Conservation (phyloP, 106 monocot genomes). For the Dioscorea dumetorum region DNA sequence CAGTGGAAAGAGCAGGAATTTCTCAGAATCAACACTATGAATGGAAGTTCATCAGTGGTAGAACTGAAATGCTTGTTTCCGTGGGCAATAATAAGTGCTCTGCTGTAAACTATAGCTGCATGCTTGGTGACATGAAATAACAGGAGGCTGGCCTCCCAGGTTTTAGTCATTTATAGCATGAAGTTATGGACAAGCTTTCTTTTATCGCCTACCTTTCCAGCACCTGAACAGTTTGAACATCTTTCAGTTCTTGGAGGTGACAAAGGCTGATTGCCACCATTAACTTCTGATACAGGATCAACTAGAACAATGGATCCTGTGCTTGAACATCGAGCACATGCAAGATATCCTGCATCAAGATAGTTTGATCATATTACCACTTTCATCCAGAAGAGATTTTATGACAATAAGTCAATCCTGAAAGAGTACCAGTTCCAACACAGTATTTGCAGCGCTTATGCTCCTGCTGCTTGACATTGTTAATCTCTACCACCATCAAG, state of each 20-base stretch:
- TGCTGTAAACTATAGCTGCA: too few species aligned
- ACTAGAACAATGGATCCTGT: constrained; percentile 62
- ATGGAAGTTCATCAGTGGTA: too few species aligned
- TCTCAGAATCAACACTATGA: too few species aligned
- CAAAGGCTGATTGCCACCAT: constrained; percentile 51
- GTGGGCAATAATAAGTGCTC: too few species aligned
- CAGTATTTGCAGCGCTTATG: constrained; percentile 89
- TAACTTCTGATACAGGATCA: constrained; percentile 64
- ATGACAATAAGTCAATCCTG: background rate
- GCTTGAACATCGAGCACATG: constrained; percentile 94
- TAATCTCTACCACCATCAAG: constrained; percentile 96
- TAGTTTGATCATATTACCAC: background rate
- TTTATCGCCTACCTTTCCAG: constrained; percentile 71
- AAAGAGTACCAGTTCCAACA: constrained; percentile 72
- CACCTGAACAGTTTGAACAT: constrained; percentile 90
- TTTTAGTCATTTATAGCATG: too few species aligned
- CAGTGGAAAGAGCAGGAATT: too few species aligned
- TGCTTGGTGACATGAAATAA: too few species aligned
- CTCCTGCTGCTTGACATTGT: constrained; percentile 93
- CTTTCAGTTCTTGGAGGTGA: constrained; percentile 65
- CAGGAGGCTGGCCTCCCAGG: too few species aligned
- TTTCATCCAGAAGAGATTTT: background rate
- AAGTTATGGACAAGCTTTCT: background rate
- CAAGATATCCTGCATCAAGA: constrained; percentile 77
- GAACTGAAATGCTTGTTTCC: too few species aligned